Evolutionary conservation across 352 stramenopile species (phyloP), one percentile per base, ranked within the genome.

Genomic region (Saprolegnia parasitica): DNA sequence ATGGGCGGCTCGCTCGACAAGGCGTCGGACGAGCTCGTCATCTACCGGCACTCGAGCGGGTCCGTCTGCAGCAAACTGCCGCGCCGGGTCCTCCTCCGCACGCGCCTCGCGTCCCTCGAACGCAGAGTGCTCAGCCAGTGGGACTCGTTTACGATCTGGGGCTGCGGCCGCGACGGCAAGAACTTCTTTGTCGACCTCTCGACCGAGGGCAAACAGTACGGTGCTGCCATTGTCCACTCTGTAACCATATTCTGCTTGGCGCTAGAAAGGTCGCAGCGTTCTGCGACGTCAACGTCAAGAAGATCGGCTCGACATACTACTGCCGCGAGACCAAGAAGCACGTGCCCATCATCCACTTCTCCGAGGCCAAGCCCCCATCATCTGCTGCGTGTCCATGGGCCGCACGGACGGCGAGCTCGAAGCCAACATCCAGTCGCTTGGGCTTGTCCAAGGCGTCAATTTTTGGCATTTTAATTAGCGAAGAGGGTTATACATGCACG

Each of bases 401-500:
- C 64, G 64, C 56, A 67, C 58, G 16, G 64, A 64, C 40, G 64
- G 64, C 39, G 52, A 61, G 18, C 46, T 71, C 16, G 64, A 71
- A 71, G 56, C 52, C 35, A 71, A 71, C 64, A 50, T 71, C 52
- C 16, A 26, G n/a, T 55, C 32, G 32, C 52, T 61, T 23, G 54
- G 54, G 13, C 56, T 62, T n/a, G 11, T 32, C 26, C 15, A 71
- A 23, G 64, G 64, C 45, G 64, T 56, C 52, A 64, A 71, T 40
- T 71, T 65, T 32, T 71, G 56, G 52, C 64, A 71, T 58, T 71
- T 71, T 71, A 65, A 54, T 62, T 71, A 62, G 49, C 16, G 39
- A 32, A 35, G 29, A 35, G 2, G 29, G 29, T 5, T 2, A 35
- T 35, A 49, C 42, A 49, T 49, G 42, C 42, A 49, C 13, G 18